phyloP scores from a whole-genome alignment of 1,284 basidiomycete genomes.

The Ceratobasidium sp. region DNA sequence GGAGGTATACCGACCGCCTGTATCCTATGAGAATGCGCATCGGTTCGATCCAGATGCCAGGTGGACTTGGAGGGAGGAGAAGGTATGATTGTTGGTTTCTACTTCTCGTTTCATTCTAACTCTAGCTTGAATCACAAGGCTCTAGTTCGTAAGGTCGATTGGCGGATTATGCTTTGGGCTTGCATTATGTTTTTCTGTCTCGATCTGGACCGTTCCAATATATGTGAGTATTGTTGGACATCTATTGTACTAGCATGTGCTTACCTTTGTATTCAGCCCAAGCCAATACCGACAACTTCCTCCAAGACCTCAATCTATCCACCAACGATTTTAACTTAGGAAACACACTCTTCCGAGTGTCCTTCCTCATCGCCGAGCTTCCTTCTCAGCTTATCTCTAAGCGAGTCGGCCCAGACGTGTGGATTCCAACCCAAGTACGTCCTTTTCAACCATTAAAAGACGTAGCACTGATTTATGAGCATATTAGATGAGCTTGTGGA shows the following conservation, averaged over 20 bases:
- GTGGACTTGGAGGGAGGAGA: slow-evolving; percentile 77
- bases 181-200: slow-evolving; percentile 69
- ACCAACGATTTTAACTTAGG: slow-evolving; percentile 75
- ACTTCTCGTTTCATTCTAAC: not conserved
- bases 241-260: not conserved
- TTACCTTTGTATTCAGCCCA: slow-evolving; percentile 63
- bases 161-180: slow-evolving; percentile 71
- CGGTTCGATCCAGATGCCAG: slow-evolving; percentile 72
- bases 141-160: slow-evolving; percentile 69
- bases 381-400: slow-evolving; percentile 80
- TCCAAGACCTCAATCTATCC: slow-evolving; percentile 68
- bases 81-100: slow-evolving; percentile 51
- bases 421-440: slow-evolving; percentile 65
- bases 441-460: not conserved
- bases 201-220: slow-evolving; percentile 60
- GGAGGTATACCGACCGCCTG: slow-evolving; percentile 65
- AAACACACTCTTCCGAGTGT: slow-evolving; percentile 66
- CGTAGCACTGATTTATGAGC: not conserved
- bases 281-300: slow-evolving; percentile 74
- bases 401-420: slow-evolving; percentile 73
- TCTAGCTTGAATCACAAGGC: slow-evolving; percentile 52
- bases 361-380: slow-evolving; percentile 70
- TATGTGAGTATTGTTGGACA: slow-evolving; percentile 15
- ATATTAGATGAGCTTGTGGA: slow-evolving; percentile 54
- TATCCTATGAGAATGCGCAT: slow-evolving; percentile 70